Evolutionary conservation across 768 basidiomycete genomes (phyloP).

Genomic region (Postia placenta): DNA sequence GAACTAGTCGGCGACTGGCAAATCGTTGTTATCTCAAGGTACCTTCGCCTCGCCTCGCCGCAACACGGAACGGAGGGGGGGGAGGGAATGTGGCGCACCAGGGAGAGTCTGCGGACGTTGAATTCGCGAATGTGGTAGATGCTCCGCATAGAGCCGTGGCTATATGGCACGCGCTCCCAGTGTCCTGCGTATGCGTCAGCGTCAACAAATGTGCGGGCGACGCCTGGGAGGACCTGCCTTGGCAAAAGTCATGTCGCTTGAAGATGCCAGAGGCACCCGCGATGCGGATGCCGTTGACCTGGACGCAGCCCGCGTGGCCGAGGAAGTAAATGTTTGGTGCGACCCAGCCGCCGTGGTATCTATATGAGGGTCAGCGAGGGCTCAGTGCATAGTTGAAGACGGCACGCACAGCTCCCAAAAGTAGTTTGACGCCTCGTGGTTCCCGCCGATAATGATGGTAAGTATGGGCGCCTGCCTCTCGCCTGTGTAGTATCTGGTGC

Average conservation of each 20-base stretch:
- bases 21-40: no score
- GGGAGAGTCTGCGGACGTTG: constrained; percentile 70
- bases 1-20: no score
- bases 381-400: background rate
- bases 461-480: constrained; percentile 75
- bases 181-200: constrained; percentile 43
- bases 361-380: no score
- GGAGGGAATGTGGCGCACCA: constrained; percentile 35
- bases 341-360: constrained; percentile 95
- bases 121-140: constrained; percentile 91
- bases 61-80: background rate
- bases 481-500: constrained; percentile 77
- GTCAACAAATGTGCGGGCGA: background rate
- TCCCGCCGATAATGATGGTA: constrained; percentile 94
- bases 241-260: constrained; percentile 66
- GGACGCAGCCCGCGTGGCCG: constrained; percentile 84
- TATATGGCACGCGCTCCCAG: constrained; percentile 80
- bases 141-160: constrained; percentile 62
- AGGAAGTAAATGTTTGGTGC: constrained; percentile 97
- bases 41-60: no score
- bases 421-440: constrained; percentile 96
- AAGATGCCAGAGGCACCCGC: constrained; percentile 92
- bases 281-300: constrained; percentile 83
- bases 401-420: constrained; percentile 87
- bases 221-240: constrained; percentile 36